Evolutionary conservation across 148 eudicot species (phyloP), one percentile per base, ranked within the genome.

Genomic region (Diospyros kaki): DNA sequence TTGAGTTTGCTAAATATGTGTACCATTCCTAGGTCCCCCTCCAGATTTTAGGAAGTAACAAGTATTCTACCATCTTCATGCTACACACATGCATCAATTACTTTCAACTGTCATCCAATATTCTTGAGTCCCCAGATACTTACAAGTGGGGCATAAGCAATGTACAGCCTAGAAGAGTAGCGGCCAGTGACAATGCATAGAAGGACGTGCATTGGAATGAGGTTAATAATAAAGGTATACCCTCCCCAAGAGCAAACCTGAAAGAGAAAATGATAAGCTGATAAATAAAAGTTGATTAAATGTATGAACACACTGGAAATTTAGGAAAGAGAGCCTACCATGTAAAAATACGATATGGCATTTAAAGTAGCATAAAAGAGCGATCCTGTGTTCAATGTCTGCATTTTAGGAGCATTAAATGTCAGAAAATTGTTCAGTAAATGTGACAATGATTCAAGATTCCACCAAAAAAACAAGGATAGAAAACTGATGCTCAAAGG

Each of bases 241-340:
- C 98, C 98, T 89, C 98, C 98, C 98, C 97, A 94, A 60, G 98
- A 94, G 87, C 97, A 92, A 81, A 94, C 98, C 97, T 94, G 84
- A 55, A 71, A 75, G 54, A 45, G 74, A 59, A 78, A 50, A 68
- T 38, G 41, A 56, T 13, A n/a, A 45, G 50, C 54, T 58, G 70
- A 5, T 38, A 79, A 68, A 45, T 2, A 46, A 1, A 52, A 69
- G 18, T 54, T 40, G 68, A 72, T 42, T 40, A 53, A 61, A 74
- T 40, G 56, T 59, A 76, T 46, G 73, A 83, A 39, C 42, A 50
- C 10, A 52, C 45, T 39, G 1, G 43, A 41, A 45, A 74, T 75
- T 59, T n/a, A 38, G 63, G 67, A 63, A 52, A 59, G 43, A 66
- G 72, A 50, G 64, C 80, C 11, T 86, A 94, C 98, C 98, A 94